These are phyloP conservation scores for Cyathus striatus DNA, from an alignment of 768 basidiomycete species.

Conservation along the genomic window DNA sequence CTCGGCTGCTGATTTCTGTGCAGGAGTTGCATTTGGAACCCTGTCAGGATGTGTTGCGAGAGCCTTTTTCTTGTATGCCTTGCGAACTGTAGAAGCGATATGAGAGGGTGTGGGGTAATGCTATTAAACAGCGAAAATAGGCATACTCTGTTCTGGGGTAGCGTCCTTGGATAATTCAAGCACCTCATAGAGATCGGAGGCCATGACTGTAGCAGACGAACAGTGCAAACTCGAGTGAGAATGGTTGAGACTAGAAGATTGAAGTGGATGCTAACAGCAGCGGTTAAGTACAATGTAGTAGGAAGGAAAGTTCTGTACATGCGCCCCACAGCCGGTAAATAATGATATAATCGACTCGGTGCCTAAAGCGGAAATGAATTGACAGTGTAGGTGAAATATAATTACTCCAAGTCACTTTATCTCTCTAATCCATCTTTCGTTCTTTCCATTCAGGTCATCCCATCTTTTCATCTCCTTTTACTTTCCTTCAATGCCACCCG, in stretches of 20 bases:
- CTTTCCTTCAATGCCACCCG: slow-evolving; percentile 1
- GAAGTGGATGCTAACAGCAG: slow-evolving; percentile 3
- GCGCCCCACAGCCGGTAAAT: slow-evolving; percentile 15
- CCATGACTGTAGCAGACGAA: slow-evolving; percentile 32
- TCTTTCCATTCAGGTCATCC: too few species aligned
- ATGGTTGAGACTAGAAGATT: slow-evolving; percentile 7
- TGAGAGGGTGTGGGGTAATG: not conserved
- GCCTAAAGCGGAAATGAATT: too few species aligned
- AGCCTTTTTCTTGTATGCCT: slow-evolving; percentile 72
- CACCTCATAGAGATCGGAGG: slow-evolving; percentile 59
- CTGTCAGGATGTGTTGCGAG: slow-evolving; percentile 76
- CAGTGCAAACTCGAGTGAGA: too few species aligned
- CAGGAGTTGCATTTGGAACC: slow-evolving; percentile 47
- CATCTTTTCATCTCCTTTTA: too few species aligned
- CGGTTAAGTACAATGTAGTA: slow-evolving; percentile 1
- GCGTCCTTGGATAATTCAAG: slow-evolving; percentile 53
- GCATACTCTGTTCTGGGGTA: slow-evolving; percentile 59
- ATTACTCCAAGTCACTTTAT: too few species aligned
- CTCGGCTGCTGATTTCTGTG: slow-evolving; percentile 55
- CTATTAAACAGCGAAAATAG: not conserved
- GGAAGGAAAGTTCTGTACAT: slow-evolving; percentile 22
- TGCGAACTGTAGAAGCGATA: slow-evolving; percentile 46
- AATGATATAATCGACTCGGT: too few species aligned
- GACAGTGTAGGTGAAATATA: too few species aligned
- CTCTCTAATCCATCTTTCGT: too few species aligned